These are phyloP conservation scores for Pseudogymnoascus sp. DNA, from an alignment of 2,329 filamentous ascomycete species.

Conservation along the genomic window DNA sequence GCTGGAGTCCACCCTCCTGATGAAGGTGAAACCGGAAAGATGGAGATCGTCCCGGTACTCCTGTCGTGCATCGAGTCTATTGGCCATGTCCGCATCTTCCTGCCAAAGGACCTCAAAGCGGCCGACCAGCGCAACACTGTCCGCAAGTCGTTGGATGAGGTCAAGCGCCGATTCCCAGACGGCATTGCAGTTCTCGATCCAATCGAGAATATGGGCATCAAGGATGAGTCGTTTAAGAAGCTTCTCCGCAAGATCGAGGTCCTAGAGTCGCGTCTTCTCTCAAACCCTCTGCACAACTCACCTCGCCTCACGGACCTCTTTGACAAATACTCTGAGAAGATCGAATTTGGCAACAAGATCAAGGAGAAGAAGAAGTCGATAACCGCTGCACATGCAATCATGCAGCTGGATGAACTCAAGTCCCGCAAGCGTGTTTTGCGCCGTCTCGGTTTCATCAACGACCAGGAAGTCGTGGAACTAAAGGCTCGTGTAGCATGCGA, in stretches of 20 bases:
- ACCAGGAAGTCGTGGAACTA: constrained; percentile 88
- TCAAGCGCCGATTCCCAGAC: constrained; percentile 83
- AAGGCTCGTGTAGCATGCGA: constrained; percentile 97
- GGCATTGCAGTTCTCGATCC: constrained; percentile 85
- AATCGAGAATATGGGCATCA: constrained; percentile 93
- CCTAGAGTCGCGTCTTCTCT: constrained; percentile 78
- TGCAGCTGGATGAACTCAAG: constrained; percentile 93
- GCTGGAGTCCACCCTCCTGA: constrained; percentile 53
- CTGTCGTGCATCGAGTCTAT: constrained; percentile 80
- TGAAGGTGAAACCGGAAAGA: constrained; percentile 58
- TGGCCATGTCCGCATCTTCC: constrained; percentile 73
- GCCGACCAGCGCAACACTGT: constrained; percentile 62
- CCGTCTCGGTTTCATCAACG: constrained; percentile 91
- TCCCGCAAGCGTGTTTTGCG: constrained; percentile 91
- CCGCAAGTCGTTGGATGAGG: constrained; percentile 65
- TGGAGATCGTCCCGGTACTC: constrained; percentile 80
- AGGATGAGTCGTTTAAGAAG: constrained; percentile 87
- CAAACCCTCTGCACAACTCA: constrained; percentile 87
- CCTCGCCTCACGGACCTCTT: constrained; percentile 78
- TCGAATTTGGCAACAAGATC: constrained; percentile 68
- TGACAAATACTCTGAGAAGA: constrained; percentile 78
- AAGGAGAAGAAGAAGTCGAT: constrained; percentile 87
- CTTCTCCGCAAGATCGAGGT: constrained; percentile 94
- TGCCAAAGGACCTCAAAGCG: constrained; percentile 68
- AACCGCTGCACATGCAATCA: constrained; percentile 72